Base-by-base conservation (phyloP, 176 grass and related monocot genomes). In the Bonia amplexicaulis region DNA sequence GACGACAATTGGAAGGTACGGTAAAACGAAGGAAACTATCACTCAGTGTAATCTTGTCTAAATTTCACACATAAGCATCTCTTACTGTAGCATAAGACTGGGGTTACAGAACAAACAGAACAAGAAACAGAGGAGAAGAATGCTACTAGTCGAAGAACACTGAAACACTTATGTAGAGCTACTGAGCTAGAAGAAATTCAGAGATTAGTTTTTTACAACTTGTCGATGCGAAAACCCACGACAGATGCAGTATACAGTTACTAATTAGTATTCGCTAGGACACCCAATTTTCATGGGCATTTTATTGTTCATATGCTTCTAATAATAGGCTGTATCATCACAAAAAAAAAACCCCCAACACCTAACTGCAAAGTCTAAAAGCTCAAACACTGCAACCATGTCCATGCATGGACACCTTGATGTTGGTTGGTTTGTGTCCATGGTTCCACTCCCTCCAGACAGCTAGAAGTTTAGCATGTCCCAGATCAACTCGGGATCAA, bases 401-500 rank as follows among this genome's bases (percentile, higher is more conserved):
- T 71, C 75, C 76, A 42, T 72, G 22, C 44, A 31, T 63, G 33
- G 61, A 17, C 62, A 76, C 85, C 59, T 66, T 23, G 6, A 65
- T 53, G 76, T 69, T 79, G 47, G 41, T 37, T 69, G 69, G 71
- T 42, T 61, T 2, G 40, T 42, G 72, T 37, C 35, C 77, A 80
- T 48, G 80, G 58, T 48, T 79, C 37, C 39, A 20, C 4, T 6
- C 83, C n/a, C 59, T 51, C 63, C 80, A 89, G 78, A 19, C 82
- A 65, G 45, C 78, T 81, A 99, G 74, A 84, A 87, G 12, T 84
- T 90, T 23, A 90, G 88, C 90, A 94, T 85, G 70, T 90, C 93
- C 96, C 93, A 99, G 9, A 99, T 96, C 40, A 99, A 67, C 49
- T 99, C 96, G 14, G 91, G 91, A 60, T 96, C 93, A 59, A 92